phyloP scores from a whole-genome alignment of 306 rosid genomes.

The Quercus robur region DNA sequence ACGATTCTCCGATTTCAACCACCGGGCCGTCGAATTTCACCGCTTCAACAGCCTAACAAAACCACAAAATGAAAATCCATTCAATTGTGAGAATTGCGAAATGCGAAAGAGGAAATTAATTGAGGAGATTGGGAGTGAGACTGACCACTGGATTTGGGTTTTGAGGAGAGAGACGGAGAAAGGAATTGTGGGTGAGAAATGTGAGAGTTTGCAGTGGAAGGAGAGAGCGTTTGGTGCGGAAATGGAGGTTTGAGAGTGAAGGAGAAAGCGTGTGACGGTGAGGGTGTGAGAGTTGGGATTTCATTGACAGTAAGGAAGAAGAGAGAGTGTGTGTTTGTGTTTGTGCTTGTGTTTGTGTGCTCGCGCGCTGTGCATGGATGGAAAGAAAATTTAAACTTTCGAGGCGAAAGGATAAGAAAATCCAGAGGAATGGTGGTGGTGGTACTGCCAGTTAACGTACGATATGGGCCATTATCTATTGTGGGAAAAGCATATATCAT shows the following conservation, averaged over 20 bases:
- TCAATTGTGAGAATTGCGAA: not conserved
- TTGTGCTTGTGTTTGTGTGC: not conserved
- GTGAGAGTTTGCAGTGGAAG: not conserved
- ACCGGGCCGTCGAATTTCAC: conserved; percentile 33
- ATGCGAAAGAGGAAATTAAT: not conserved
- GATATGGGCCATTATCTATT: too few relatives aligned
- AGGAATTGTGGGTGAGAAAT: conserved; percentile 15
- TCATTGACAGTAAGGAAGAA: not conserved
- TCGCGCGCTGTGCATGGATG: too few relatives aligned
- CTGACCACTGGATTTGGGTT: not conserved
- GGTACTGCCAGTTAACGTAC: too few relatives aligned
- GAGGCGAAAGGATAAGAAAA: not conserved
- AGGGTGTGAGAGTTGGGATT: not conserved
- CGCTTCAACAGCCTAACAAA: conserved; percentile 19
- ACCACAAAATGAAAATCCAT: not conserved
- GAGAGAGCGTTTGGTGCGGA: not conserved
- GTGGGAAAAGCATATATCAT: too few relatives aligned
- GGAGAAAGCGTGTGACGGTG: conserved; percentile 1
- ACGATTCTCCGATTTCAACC: conserved; percentile 19
- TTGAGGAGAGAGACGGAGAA: not conserved
- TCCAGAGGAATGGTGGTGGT: not conserved
- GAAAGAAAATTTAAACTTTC: not conserved
- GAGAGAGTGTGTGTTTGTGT: not conserved
- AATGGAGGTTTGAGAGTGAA: not conserved
- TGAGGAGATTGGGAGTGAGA: not conserved